phyloP scores from a whole-genome alignment of 2,329 filamentous ascomycete species.

The Fusarium brevicatenulatum region DNA sequence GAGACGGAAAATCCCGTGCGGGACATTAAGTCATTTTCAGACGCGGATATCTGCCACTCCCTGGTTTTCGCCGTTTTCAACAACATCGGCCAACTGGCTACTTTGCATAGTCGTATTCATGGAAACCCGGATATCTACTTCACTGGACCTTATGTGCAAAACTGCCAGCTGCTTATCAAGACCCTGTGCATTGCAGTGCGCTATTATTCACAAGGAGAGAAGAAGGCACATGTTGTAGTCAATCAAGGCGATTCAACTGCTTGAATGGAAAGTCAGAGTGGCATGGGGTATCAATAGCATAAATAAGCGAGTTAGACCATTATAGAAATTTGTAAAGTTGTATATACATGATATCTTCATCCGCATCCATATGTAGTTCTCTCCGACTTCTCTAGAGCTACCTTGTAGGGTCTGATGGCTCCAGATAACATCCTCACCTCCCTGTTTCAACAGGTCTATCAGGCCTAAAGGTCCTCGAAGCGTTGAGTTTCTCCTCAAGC shows the following conservation, averaged over 20 bases:
- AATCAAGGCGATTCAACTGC: neutral
- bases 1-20: constrained; percentile 67
- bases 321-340: neutral
- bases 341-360: neutral
- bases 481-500: neutral
- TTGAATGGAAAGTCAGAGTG: rapidly evolving
- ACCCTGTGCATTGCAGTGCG: constrained; percentile 65
- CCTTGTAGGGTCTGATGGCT: too few relatives aligned
- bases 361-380: neutral
- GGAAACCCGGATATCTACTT: constrained; percentile 96
- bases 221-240: constrained; percentile 15
- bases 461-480: rapidly evolving
- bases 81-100: constrained; percentile 98
- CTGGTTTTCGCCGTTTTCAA: constrained; percentile 95
- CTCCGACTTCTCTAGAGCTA: too few relatives aligned
- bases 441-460: neutral
- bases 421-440: neutral
- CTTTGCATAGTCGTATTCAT: constrained; percentile 94
- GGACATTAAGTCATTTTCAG: constrained; percentile 66
- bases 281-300: neutral
- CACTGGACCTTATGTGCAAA: constrained; percentile 94
- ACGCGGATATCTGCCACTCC: constrained; percentile 88
- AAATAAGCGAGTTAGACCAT: rapidly evolving
- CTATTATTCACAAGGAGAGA: constrained; percentile 26
- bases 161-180: constrained; percentile 96